Percentiles rank a stretch among this genome's conserved stretches.
phyloP scores from a whole-genome alignment of 2,329 filamentous ascomycete species.

The Colletotrichum tabaci region DNA sequence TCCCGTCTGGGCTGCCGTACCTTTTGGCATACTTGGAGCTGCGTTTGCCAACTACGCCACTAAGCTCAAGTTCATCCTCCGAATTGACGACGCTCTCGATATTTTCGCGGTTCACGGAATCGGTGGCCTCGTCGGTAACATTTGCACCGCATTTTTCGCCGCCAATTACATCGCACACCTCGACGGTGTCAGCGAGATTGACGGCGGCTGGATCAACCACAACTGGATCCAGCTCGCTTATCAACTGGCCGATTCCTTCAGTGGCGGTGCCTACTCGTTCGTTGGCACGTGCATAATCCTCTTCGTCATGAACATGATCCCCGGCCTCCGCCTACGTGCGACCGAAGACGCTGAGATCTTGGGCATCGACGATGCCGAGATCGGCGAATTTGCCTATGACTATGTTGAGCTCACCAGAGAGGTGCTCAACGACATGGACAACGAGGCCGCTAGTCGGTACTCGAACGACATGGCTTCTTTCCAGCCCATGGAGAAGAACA shows the following conservation, averaged over 20 bases:
- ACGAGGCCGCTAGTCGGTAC: conserved; percentile 61
- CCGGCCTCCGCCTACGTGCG: conserved; percentile 81
- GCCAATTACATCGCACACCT: conserved; percentile 87
- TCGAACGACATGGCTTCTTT: conserved; percentile 58
- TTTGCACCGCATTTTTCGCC: conserved; percentile 86
- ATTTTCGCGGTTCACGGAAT: conserved; percentile 89
- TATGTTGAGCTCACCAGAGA: conserved; percentile 86
- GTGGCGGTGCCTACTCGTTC: conserved; percentile 85
- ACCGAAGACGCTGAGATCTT: conserved; percentile 84
- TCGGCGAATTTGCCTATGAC: conserved; percentile 96
- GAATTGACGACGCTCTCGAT: conserved; percentile 88
- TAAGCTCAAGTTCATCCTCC: conserved; percentile 88
- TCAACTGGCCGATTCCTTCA: conserved; percentile 85
- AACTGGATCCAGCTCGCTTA: conserved; percentile 88
- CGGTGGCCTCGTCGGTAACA: conserved; percentile 84
- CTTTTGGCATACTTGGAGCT: conserved; percentile 84
- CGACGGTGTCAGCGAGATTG: conserved; percentile 77
- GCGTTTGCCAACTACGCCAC: conserved; percentile 89
- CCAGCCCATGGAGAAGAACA: conserved; percentile 64
- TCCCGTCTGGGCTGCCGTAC: conserved; percentile 85
- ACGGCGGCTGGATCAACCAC: conserved; percentile 86
- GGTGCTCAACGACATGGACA: conserved; percentile 63
- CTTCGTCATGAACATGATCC: conserved; percentile 84
- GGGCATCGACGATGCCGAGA: conserved; percentile 90
- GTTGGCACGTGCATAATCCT: conserved; percentile 83